Percentiles rank a stretch among this genome's conserved stretches.
phyloP scores from a whole-genome alignment of 208 protist genomes.

The Crithidia expoeki region DNA sequence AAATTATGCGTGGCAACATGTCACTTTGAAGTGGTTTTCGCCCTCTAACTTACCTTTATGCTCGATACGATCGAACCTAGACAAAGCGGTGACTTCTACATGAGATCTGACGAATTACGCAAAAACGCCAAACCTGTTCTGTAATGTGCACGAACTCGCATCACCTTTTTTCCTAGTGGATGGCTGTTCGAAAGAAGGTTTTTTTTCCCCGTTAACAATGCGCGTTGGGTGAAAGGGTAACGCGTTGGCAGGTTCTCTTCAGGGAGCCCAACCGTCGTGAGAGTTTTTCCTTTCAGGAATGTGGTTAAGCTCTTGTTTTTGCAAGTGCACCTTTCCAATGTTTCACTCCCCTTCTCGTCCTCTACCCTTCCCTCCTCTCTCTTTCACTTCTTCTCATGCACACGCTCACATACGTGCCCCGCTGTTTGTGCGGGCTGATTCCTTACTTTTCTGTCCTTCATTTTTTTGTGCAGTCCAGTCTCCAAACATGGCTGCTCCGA shows the following conservation, averaged over 20 bases:
- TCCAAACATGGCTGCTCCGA: conserved; percentile 51
- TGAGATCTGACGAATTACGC: no score
- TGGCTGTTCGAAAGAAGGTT: no score
- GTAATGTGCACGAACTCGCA: no score
- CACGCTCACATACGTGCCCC: no score
- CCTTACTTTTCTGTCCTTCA: background rate
- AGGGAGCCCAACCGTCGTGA: background rate
- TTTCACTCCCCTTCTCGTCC: background rate
- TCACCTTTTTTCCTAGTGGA: no score
- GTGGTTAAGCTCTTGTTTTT: background rate
- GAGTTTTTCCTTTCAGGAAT: background rate
- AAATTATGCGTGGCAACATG: conserved; percentile 18
- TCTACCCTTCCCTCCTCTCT: background rate
- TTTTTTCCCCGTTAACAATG: no score
- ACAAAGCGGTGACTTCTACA: no score
- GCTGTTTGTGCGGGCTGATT: background rate
- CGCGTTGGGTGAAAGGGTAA: no score
- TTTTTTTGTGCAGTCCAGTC: background rate
- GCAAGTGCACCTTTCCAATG: background rate
- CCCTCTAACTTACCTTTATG: background rate
- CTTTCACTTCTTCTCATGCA: background rate
- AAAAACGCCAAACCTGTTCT: no score
- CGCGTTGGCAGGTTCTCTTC: no score
- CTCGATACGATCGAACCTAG: background rate
- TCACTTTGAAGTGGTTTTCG: background rate